These are phyloP conservation scores for Huntiella decipiens DNA, from an alignment of 2,329 filamentous ascomycete genomes.

Conservation along the genomic window DNA sequence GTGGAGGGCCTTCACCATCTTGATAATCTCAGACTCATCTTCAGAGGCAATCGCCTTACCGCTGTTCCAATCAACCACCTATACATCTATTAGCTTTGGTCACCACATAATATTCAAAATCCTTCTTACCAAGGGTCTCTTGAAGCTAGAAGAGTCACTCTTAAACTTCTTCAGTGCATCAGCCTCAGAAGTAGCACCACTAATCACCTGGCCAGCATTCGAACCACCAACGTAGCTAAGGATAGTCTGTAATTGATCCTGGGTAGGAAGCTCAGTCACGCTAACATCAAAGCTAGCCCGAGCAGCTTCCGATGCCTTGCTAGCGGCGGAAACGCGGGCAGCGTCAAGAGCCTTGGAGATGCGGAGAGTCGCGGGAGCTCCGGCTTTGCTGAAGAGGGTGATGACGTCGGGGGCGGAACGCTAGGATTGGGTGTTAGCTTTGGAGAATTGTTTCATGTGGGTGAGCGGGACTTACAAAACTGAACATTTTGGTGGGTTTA, in stretches of 20 bases:
- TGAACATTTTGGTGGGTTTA: conserved; percentile 23
- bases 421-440: conserved; percentile 12
- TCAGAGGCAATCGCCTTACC: conserved; percentile 63
- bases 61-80: conserved; percentile 83
- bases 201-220: conserved; percentile 43
- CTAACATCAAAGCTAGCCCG: conserved; percentile 69
- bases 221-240: conserved; percentile 57
- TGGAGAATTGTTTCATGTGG: not conserved
- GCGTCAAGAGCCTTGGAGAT: conserved; percentile 56
- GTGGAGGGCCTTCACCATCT: conserved; percentile 44
- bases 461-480: conserved; percentile 23
- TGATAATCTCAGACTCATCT: conserved; percentile 75
- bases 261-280: conserved; percentile 65
- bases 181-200: conserved; percentile 51
- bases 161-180: conserved; percentile 70
- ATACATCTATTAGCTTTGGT: conserved; percentile 13
- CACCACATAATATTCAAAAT: conserved; percentile 7
- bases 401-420: conserved; percentile 54
- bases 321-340: conserved; percentile 37
- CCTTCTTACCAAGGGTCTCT: conserved; percentile 48
- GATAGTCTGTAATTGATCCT: conserved; percentile 67
- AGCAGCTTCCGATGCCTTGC: conserved; percentile 16
- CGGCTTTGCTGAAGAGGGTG: conserved; percentile 86
- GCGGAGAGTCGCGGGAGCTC: conserved; percentile 50
- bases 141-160: conserved; percentile 47